phyloP scores from a whole-genome alignment of 1,284 basidiomycete species.

The Phylloboletellus chloephorus region DNA sequence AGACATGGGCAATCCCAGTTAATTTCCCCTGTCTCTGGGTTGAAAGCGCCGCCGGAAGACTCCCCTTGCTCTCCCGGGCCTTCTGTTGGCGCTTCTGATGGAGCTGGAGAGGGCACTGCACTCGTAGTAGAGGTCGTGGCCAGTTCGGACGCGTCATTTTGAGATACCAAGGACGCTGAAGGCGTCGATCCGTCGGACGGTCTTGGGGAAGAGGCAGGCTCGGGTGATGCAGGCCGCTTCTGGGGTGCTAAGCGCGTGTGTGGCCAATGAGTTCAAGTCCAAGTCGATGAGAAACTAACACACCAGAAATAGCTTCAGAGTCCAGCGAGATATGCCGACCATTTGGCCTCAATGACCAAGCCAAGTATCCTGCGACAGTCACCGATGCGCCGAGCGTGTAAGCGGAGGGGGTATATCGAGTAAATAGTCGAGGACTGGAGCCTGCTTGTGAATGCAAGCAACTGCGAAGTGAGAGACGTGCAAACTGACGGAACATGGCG shows the following conservation, averaged over 20 bases:
- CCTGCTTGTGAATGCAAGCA: slow-evolving; percentile 26
- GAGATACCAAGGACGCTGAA: slow-evolving; percentile 3
- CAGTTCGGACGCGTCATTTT: slow-evolving; percentile 7
- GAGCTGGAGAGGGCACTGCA: slow-evolving; percentile 1
- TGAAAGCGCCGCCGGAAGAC: slow-evolving; percentile 55
- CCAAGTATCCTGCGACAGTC: slow-evolving; percentile 25
- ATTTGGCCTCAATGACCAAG: slow-evolving; percentile 25
- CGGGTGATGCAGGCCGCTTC: slow-evolving; percentile 9
- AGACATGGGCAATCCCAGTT: slow-evolving; percentile 99
- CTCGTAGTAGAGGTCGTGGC: slow-evolving; percentile 1
- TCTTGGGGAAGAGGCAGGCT: slow-evolving; percentile 4
- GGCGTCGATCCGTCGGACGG: slow-evolving; percentile 12
- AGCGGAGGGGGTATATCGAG: slow-evolving; percentile 18
- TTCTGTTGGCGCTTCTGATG: slow-evolving; percentile 15
- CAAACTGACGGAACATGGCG: slow-evolving; percentile 36
- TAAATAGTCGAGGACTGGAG: slow-evolving; percentile 9
- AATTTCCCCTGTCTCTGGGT: slow-evolving; percentile 95
- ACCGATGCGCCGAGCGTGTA: slow-evolving; percentile 28
- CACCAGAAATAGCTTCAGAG: slow-evolving; percentile 24
- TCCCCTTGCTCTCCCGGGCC: slow-evolving; percentile 31
- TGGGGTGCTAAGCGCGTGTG: slow-evolving; percentile 12
- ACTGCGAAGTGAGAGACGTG: slow-evolving; percentile 30
- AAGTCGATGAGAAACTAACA: slow-evolving; percentile 7
- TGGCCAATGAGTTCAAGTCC: background rate
- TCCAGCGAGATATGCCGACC: slow-evolving; percentile 26